Base-by-base conservation (phyloP, 169 alveolate species). In the Babesia caballi region DNA sequence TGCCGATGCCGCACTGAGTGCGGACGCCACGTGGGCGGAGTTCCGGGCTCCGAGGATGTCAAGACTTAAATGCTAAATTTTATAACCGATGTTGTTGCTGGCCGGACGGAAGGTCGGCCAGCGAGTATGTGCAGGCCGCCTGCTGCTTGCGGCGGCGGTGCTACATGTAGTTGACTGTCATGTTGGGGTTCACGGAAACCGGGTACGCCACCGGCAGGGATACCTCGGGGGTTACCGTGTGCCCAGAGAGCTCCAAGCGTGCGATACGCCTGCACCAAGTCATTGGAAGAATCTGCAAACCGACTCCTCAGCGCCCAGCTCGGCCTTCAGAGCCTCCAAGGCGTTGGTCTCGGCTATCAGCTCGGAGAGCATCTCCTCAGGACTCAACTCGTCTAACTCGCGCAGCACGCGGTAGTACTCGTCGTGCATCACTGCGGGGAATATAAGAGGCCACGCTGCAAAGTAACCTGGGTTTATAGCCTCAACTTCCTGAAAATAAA, bases 1-100 rank as follows among this genome's bases (percentile, higher is more conserved):
- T 90, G 27, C 98, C 99, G 12, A 77, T 88, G 44, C 97, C 98
- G 4, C 99, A 96, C 84, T 96, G 65, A 84, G 46, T 38, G 19
- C 51, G 38, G 51, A n/a, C 51, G 41, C 47, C 58, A 27, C 44
- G 44, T 38, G 44, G n/a, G 44, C 44, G 44, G 15, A 17, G 14
- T n/a, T n/a, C n/a, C n/a, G n/a, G n/a, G n/a, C n/a, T n/a, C n/a
- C n/a, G n/a, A n/a, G n/a, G n/a, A n/a, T n/a, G n/a, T n/a, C n/a
- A n/a, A n/a, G n/a, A n/a, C n/a, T n/a, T n/a, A n/a, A n/a, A n/a
- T n/a, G n/a, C n/a, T n/a, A n/a, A n/a, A n/a, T n/a, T n/a, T n/a
- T n/a, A n/a, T n/a, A n/a, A n/a, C n/a, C n/a, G n/a, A n/a, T n/a
- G n/a, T n/a, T n/a, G n/a, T n/a, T n/a, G n/a, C n/a, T n/a, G n/a